Evolutionary conservation across 176 grass and related monocot species (phyloP).

Genomic region (Phragmites australis): DNA sequence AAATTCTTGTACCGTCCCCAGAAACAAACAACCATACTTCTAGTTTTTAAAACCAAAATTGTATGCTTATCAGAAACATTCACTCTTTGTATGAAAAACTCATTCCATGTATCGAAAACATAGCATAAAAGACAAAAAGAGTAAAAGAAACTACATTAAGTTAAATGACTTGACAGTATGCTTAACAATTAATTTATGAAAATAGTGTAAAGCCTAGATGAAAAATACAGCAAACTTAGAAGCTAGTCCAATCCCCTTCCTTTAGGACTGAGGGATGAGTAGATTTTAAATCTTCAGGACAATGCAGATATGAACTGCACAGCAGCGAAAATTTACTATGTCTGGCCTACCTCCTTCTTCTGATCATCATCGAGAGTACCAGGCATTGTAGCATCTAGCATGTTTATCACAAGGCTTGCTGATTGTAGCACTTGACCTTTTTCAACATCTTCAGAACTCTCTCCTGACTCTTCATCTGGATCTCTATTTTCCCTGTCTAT

Average conservation of each 20-base stretch:
- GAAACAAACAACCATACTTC: neutral
- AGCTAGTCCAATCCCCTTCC: neutral
- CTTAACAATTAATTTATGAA: conserved; percentile 2
- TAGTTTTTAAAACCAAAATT: neutral
- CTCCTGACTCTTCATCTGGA: conserved; percentile 35
- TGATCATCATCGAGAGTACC: conserved; percentile 72
- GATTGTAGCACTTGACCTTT: conserved; percentile 72
- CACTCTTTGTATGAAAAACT: neutral
- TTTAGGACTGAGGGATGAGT: neutral
- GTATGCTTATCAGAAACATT: neutral
- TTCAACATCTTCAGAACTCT: conserved; percentile 56
- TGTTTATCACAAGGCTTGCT: conserved; percentile 78
- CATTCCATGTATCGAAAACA: neutral
- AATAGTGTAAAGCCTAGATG: neutral
- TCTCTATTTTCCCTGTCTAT: conserved; percentile 27
- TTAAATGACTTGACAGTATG: neutral
- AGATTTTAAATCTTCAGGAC: neutral
- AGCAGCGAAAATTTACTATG: neutral
- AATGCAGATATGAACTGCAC: neutral
- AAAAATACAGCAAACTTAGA: neutral
- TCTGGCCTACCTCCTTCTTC: conserved; percentile 68
- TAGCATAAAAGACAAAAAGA: neutral
- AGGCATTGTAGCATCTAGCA: conserved; percentile 94
- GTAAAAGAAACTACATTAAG: neutral
- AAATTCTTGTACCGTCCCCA: neutral